A percentile compares a stretch with the other conserved stretches of the same genome.
Conservation (phyloP, 768 basidiomycete species). For the Sistotremastrum suecicum region DNA sequence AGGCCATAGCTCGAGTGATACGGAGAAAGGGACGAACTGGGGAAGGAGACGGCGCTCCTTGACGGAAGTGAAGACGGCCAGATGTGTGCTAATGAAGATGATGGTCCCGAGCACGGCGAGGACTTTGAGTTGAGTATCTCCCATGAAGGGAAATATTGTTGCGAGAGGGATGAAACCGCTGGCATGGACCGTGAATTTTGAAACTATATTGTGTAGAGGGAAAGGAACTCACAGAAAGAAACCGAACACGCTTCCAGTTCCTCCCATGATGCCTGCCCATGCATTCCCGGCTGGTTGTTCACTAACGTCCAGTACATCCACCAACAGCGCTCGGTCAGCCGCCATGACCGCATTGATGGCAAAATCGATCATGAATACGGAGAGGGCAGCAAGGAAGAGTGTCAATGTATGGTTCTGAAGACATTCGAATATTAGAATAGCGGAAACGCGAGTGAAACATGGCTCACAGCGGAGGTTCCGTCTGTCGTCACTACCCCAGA, state of each 20-base stretch:
- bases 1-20: background rate
- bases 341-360: conserved; percentile 49
- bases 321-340: conserved; percentile 78
- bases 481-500: conserved; percentile 31
- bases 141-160: conserved; percentile 54
- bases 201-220: background rate
- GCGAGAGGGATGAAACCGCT: conserved; percentile 78
- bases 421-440: background rate
- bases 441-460: background rate
- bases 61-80: conserved; percentile 41
- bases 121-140: conserved; percentile 67
- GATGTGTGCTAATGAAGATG: conserved; percentile 52
- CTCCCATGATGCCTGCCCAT: conserved; percentile 91
- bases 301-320: conserved; percentile 65
- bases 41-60: conserved; percentile 49
- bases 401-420: conserved; percentile 50
- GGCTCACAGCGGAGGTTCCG: conserved; percentile 21
- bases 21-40: conserved; percentile 5
- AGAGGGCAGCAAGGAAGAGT: conserved; percentile 59
- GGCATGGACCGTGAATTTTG: background rate
- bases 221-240: conserved; percentile 63
- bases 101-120: conserved; percentile 62
- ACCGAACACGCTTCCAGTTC: conserved; percentile 71
- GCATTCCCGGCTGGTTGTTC: conserved; percentile 81
- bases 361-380: conserved; percentile 60